Evolutionary conservation across 305 asterid genomes (phyloP), one percentile per base, ranked within the genome.

Genomic region (Plantago rigida): DNA sequence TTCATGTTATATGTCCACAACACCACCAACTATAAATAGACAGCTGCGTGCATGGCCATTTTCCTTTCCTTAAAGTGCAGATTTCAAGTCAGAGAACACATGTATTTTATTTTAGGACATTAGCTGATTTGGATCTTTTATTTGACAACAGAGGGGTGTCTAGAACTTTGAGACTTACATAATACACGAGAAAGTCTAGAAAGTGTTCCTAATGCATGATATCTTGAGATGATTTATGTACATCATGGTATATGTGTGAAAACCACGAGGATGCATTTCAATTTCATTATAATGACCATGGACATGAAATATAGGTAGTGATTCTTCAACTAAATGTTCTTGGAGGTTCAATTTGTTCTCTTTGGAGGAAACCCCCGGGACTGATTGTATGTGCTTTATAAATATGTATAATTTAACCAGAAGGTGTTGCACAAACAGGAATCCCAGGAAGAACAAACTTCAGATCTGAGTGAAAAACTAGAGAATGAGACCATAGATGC

Each of bases 341-440:
- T 36, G 10, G 44, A 5, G 44, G 44, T 1, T 4, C 6, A 7
- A 51, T 54, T 51, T 26, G 31, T 45, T 19, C 29, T 60, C 66
- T 26, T 61, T 51, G 47, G 57, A 4, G 39, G 39, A 4, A 31
- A 31, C 54, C 26, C 26, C 26, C 56, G 63, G 29, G 19, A 60
- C 17, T 28, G 48, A 17, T 54, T 2, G 53, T 49, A 68, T 11
- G 13, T 11, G 34, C 60, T 68, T 47, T 65, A 28, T 15, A 31
- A 74, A 63, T 55, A 46, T 59, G 66, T 68, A 67, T 60, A 45
- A 56, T 68, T 64, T 74, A 63, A 69, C 48, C 15, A 50, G 54
- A 48, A 69, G 56, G 62, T 70, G 56, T 65, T 69, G 60, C 81
- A 84, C 94, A 94, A 77, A 65, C 66, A 69, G 39, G 75, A 71